Evolutionary conservation across 2,329 filamentous ascomycete genomes (phyloP).

Genomic region (Ceratocystis huliohia): DNA sequence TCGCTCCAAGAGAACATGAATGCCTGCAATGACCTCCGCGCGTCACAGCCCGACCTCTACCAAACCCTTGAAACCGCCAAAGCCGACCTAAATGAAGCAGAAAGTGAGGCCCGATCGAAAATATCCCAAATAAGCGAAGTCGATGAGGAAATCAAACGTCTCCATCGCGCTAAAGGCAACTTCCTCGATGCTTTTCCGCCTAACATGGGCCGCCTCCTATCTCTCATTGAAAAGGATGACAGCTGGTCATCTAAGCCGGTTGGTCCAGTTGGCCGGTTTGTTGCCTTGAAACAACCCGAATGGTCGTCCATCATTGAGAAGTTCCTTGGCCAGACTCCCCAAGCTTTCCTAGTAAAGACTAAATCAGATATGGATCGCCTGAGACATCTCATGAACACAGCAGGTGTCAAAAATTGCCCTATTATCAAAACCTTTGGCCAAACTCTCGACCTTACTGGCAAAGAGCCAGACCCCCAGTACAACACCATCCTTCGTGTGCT

Average conservation of each 20-base stretch:
- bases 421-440: slow-evolving; percentile 51
- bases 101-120: slow-evolving; percentile 21
- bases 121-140: slow-evolving; percentile 24
- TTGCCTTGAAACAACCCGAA: slow-evolving; percentile 62
- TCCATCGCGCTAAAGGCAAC: slow-evolving; percentile 36
- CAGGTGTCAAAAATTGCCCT: slow-evolving; percentile 37
- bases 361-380: slow-evolving; percentile 64
- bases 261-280: slow-evolving; percentile 68
- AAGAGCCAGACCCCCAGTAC: slow-evolving; percentile 61
- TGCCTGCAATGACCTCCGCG: neutral
- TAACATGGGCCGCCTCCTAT: slow-evolving; percentile 50
- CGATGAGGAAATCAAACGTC: slow-evolving; percentile 23
- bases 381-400: slow-evolving; percentile 47
- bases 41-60: slow-evolving; percentile 2
- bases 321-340: slow-evolving; percentile 55
- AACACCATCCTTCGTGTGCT: slow-evolving; percentile 71
- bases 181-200: slow-evolving; percentile 51
- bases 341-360: slow-evolving; percentile 68
- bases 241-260: slow-evolving; percentile 62
- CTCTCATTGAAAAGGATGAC: slow-evolving; percentile 53
- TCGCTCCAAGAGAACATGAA: slow-evolving; percentile 6
- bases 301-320: slow-evolving; percentile 79
- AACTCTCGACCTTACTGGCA: slow-evolving; percentile 44
- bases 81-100: slow-evolving; percentile 25
- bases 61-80: slow-evolving; percentile 13